phyloP scores from a whole-genome alignment of 2,329 filamentous ascomycete species.

The Aspergillus pseudoglaucus region DNA sequence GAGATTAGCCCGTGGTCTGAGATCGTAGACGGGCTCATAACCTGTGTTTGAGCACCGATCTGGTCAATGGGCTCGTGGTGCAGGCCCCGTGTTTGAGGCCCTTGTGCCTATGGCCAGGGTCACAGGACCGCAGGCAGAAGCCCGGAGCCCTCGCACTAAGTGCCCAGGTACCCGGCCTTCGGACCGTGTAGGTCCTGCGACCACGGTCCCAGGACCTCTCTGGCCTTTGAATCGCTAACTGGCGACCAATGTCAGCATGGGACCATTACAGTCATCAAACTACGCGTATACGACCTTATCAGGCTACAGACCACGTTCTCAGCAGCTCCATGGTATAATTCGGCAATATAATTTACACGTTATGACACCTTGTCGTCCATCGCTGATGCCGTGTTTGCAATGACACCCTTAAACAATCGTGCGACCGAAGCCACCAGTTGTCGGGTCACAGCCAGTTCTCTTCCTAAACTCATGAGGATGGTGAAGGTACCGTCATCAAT shows the following conservation, averaged over 20 bases:
- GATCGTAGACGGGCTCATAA: neutral
- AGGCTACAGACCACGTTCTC: constrained; percentile 3
- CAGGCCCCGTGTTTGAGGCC: neutral
- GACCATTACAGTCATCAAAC: constrained; percentile 4
- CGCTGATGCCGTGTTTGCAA: constrained; percentile 3
- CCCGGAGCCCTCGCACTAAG: neutral
- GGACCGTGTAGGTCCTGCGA: neutral
- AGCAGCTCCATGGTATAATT: neutral
- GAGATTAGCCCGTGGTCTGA: neutral
- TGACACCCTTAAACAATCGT: constrained; percentile 8
- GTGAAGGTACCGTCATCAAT: constrained; percentile 14
- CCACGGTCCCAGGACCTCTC: neutral
- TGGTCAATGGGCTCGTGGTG: neutral
- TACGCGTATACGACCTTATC: constrained; percentile 4
- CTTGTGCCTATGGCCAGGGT: neutral
- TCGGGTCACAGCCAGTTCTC: constrained; percentile 10
- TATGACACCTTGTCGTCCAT: constrained; percentile 6
- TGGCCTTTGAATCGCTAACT: neutral
- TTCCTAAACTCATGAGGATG: constrained; percentile 13
- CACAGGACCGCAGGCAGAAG: no score
- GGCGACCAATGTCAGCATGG: constrained; percentile 9
- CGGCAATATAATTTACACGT: neutral
- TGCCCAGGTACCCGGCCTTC: neutral
- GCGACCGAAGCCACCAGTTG: constrained; percentile 9
- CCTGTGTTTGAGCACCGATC: neutral